Conservation (phyloP, 331 rosid genomes). For the Telfairia occidentalis region DNA sequence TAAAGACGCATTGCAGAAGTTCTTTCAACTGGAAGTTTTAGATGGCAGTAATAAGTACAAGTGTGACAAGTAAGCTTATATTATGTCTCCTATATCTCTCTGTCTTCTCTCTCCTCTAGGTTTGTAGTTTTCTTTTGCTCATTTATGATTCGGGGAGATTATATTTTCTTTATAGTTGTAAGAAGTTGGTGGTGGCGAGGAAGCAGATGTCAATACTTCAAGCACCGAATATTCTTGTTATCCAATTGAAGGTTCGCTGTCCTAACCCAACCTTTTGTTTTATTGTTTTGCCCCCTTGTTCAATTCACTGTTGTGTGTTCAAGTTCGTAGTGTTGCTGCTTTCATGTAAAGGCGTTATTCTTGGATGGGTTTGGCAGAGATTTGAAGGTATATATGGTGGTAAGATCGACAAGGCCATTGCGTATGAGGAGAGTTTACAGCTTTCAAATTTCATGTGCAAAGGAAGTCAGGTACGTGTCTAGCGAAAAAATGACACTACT, state of each 20-base stretch:
- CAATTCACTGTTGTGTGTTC: neutral
- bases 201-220: constrained; percentile 89
- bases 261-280: neutral
- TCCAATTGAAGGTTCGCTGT: constrained; percentile 76
- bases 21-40: constrained; percentile 84
- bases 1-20: constrained; percentile 70
- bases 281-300: neutral
- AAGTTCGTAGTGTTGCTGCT: neutral
- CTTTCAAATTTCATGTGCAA: constrained; percentile 94
- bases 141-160: constrained; percentile 20
- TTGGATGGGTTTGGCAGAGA: constrained; percentile 54
- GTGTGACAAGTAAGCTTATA: constrained; percentile 57
- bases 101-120: neutral
- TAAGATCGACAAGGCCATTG: constrained; percentile 82
- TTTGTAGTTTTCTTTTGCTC: neutral
- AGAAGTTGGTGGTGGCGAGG: constrained; percentile 83
- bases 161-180: constrained; percentile 47
- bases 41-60: constrained; percentile 93
- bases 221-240: constrained; percentile 87
- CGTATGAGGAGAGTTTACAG: constrained; percentile 79
- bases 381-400: constrained; percentile 85
- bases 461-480: constrained; percentile 54
- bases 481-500: neutral
- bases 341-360: constrained; percentile 18
- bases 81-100: neutral